Percentiles rank a stretch among this genome's conserved stretches.
These are phyloP conservation scores for Herpotrichia juniperi DNA, from an alignment of 2,329 filamentous ascomycete species.

Conservation along the genomic window DNA sequence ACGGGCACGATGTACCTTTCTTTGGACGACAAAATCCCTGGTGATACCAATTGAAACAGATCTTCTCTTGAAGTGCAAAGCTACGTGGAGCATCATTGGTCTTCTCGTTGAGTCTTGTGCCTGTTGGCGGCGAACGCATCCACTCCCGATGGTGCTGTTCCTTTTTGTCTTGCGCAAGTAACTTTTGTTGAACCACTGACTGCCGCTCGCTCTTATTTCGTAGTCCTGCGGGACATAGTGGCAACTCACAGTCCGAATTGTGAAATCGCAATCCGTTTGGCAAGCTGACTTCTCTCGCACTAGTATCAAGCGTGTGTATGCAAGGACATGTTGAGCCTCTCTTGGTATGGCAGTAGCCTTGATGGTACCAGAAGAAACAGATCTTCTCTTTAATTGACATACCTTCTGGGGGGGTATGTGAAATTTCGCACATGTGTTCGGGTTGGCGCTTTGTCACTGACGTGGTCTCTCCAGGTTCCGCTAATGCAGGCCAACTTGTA, in stretches of 20 bases:
- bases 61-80: neutral
- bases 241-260: slow-evolving; percentile 14
- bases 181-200: too few relatives aligned
- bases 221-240: slow-evolving; percentile 20
- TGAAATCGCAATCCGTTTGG: slow-evolving; percentile 12
- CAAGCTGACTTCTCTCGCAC: slow-evolving; percentile 14
- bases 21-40: slow-evolving; percentile 23
- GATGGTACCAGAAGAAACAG: slow-evolving; percentile 33
- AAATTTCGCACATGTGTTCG: slow-evolving; percentile 3
- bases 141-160: too few relatives aligned
- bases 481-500: too few relatives aligned
- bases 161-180: too few relatives aligned
- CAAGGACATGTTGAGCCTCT: slow-evolving; percentile 12
- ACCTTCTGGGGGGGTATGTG: neutral
- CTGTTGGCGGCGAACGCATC: too few relatives aligned
- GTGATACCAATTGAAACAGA: slow-evolving; percentile 34
- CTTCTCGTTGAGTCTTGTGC: too few relatives aligned
- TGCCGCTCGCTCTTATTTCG: too few relatives aligned
- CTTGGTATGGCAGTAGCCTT: slow-evolving; percentile 21
- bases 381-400: slow-evolving; percentile 2
- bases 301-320: slow-evolving; percentile 14
- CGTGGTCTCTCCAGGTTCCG: neutral
- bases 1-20: slow-evolving; percentile 12
- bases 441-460: neutral
- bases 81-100: too few relatives aligned